These are phyloP conservation scores for Umbelopsis sp. DNA, from an alignment of 371 early-diverging fungal species.

Conservation along the genomic window DNA sequence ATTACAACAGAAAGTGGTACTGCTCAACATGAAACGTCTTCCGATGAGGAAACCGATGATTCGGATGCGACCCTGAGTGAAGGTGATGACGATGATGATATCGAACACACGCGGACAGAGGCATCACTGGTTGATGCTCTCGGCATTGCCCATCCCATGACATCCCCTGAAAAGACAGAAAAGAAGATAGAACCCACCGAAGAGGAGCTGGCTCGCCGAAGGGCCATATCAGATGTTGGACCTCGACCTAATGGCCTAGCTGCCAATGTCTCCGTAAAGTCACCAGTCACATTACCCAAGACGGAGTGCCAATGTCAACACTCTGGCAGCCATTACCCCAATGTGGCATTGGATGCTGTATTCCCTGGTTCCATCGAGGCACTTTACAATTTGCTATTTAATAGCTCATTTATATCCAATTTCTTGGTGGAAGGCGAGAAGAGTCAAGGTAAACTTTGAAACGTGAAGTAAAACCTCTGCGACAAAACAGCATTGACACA, in stretches of 20 bases:
- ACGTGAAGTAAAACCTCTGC: neutral
- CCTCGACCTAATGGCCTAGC: constrained; percentile 9
- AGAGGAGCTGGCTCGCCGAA: constrained; percentile 7
- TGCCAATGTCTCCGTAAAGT: neutral
- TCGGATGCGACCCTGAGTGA: neutral
- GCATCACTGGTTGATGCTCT: constrained; percentile 14
- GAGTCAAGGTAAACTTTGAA: constrained; percentile 33
- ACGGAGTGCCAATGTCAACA: constrained; percentile 49
- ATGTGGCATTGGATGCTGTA: constrained; percentile 46
- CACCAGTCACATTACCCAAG: constrained; percentile 9
- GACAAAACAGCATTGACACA: neutral
- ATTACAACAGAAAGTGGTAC: neutral
- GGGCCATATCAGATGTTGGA: constrained; percentile 18
- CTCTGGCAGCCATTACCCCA: constrained; percentile 53
- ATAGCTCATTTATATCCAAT: constrained; percentile 37
- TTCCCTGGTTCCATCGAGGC: constrained; percentile 50
- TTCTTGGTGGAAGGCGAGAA: constrained; percentile 46
- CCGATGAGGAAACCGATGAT: neutral
- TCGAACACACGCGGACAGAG: neutral
- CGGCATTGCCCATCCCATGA: neutral
- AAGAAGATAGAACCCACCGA: neutral
- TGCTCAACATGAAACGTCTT: neutral
- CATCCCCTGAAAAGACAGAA: neutral
- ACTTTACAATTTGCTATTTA: constrained; percentile 50
- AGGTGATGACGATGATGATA: constrained; percentile 5